These are phyloP conservation scores for Geoglossum cookeanum DNA, from an alignment of 2,329 filamentous ascomycete species.

Conservation along the genomic window DNA sequence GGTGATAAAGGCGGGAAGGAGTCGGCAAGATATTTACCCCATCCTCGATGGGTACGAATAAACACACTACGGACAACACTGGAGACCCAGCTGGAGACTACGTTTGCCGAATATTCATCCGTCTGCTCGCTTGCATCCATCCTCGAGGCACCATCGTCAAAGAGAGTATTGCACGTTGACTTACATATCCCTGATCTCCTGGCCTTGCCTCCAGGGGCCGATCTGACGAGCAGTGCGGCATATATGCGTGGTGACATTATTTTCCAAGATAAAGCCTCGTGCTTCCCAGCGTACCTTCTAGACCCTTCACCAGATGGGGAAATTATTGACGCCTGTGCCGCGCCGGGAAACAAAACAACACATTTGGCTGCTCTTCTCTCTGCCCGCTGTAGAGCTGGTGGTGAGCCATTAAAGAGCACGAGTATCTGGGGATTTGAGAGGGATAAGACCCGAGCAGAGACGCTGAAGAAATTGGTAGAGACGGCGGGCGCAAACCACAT, in stretches of 20 bases:
- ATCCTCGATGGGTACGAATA: conserved; percentile 83
- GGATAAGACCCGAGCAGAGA: conserved; percentile 49
- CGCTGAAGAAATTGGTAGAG: conserved; percentile 66
- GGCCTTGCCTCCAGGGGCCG: conserved; percentile 51
- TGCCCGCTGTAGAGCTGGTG: conserved; percentile 3
- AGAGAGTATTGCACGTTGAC: conserved; percentile 49
- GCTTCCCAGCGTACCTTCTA: conserved; percentile 81
- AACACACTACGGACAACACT: conserved; percentile 60
- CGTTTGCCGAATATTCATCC: conserved; percentile 45
- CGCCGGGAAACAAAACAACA: conserved; percentile 94
- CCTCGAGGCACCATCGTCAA: conserved; percentile 18
- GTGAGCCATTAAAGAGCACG: conserved; percentile 15
- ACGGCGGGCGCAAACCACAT: conserved; percentile 49
- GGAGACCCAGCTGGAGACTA: conserved; percentile 51
- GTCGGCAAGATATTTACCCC: conserved; percentile 21
- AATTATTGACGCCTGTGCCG: conserved; percentile 81
- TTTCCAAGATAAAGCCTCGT: conserved; percentile 90
- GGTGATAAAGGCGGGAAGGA: conserved; percentile 19
- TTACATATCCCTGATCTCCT: conserved; percentile 66
- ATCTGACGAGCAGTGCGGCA: conserved; percentile 52
- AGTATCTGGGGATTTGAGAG: conserved; percentile 63
- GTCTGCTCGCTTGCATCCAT: conserved; percentile 39
- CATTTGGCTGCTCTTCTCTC: conserved; percentile 62
- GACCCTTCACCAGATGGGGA: conserved; percentile 52
- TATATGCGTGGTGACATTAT: conserved; percentile 67